Evolutionary conservation across 2,329 filamentous ascomycete species (phyloP), one percentile per base, ranked within the genome.

Genomic region (Fusarium domesticum): DNA sequence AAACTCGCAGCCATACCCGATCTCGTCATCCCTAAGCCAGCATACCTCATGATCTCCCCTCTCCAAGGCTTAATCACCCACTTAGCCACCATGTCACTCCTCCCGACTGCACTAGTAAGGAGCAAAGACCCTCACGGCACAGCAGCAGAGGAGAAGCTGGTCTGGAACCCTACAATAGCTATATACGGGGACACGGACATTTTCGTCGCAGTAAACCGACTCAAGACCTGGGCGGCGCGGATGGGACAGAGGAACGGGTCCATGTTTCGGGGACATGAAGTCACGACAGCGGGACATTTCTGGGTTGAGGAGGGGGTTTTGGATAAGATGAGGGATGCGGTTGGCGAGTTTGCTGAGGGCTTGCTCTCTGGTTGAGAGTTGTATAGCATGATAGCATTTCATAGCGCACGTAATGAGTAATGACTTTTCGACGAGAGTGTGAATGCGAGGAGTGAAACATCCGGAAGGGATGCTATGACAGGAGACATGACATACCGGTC

Each of bases 121-220:
- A 38, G 53, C 31, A 56, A 56, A 47, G 54, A 60, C 48, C 45
- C 53, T 3, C 51, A 54, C 1, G 56, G 56, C 1, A 43, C 61
- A 40, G 63, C 51, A 1, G 71, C 73, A 2, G 78, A 83, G 43
- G 66, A 69, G 39, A 82, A 85, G 58, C 69, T 87, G 37, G 66
- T 79, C 1, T 63, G 67, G 2, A 75, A 83, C 56, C 73, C 75
- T 1, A 85, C 85, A 0, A 64, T 96, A 25, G 83, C 81, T 1
- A 66, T 95, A 0, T 95, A 84, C 59, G 92, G 91, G 2, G 80
- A 84, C 39, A 72, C 77, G 4, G 91, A 97, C 64, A 68, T 76
- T 0, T 95, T 96, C 53, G 83, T 87, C 1, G 78, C 83, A 1
- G 72, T 71, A 4, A 76, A 74, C 45, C 87, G 80, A 63, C 71